Evolutionary conservation across 495 filamentous ascomycete species (phyloP).

Genomic region (Poronia punctata): DNA sequence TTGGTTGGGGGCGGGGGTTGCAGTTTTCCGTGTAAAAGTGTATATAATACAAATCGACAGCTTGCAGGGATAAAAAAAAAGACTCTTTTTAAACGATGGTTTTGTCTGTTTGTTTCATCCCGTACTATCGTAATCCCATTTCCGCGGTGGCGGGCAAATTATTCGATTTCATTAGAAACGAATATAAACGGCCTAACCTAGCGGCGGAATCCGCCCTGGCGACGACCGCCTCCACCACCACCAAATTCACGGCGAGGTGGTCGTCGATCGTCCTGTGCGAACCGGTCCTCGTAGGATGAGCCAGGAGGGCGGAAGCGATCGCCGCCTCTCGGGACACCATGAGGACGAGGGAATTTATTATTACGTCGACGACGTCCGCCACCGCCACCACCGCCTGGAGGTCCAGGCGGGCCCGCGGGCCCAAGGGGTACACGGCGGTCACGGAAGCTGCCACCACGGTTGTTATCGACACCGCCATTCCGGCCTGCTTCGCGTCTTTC

Average conservation of each 20-base stretch:
- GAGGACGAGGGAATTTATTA: slow-evolving; percentile 19
- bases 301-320: slow-evolving; percentile 22
- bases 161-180: too few relatives aligned
- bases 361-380: slow-evolving; percentile 14
- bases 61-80: too few relatives aligned
- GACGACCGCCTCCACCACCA: slow-evolving; percentile 1
- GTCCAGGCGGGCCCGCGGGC: too few relatives aligned
- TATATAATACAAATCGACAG: too few relatives aligned
- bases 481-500: slow-evolving; percentile 18
- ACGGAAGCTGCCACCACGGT: slow-evolving; percentile 12
- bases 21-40: too few relatives aligned
- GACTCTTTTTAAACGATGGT: too few relatives aligned
- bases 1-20: too few relatives aligned
- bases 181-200: background rate
- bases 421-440: slow-evolving; percentile 10
- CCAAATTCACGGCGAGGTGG: slow-evolving; percentile 2
- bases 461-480: slow-evolving; percentile 16
- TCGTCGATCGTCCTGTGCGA: slow-evolving; percentile 4
- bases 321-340: slow-evolving; percentile 24
- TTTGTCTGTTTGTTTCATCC: background rate
- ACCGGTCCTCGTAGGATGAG: slow-evolving; percentile 12
- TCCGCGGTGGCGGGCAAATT: too few relatives aligned
- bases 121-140: too few relatives aligned
- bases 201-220: slow-evolving; percentile 4
- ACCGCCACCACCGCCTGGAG: slow-evolving; percentile 1